These are phyloP conservation scores for Dothidotthia symphoricarpi DNA, from an alignment of 2,329 filamentous ascomycete species.

Conservation along the genomic window DNA sequence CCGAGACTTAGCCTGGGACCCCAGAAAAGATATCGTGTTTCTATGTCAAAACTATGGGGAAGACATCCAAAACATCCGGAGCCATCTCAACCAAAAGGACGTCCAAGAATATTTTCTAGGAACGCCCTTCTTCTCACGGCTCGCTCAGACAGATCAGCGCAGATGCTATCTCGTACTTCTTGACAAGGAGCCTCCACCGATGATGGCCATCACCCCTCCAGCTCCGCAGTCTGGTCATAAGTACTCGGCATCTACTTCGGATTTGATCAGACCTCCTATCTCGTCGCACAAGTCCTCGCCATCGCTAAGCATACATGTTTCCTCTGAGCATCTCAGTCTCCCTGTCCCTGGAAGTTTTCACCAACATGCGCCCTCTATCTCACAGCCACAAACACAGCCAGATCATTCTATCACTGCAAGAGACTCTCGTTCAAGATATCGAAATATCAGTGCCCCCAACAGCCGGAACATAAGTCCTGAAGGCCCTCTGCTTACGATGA, in stretches of 20 bases:
- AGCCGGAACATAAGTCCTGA: not conserved
- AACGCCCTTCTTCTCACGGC: constrained; percentile 25
- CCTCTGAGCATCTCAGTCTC: constrained; percentile 10
- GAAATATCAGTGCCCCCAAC: constrained; percentile 7
- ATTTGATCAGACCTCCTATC: constrained; percentile 6
- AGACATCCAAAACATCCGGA: constrained; percentile 24
- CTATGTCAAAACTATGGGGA: constrained; percentile 28
- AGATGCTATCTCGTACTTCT: constrained; percentile 27
- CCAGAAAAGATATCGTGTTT: constrained; percentile 29
- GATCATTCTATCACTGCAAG: constrained; percentile 1
- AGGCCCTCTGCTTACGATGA: not conserved
- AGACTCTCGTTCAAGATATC: constrained; percentile 16
- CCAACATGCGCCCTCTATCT: not conserved
- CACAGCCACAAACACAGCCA: not conserved
- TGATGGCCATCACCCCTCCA: constrained; percentile 23
- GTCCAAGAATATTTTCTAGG: constrained; percentile 30
- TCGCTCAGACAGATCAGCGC: constrained; percentile 24
- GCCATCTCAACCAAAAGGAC: constrained; percentile 21
- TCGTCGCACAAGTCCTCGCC: constrained; percentile 15
- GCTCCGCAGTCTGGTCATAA: constrained; percentile 4
- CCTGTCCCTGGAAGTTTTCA: constrained; percentile 5
- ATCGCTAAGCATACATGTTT: constrained; percentile 9
- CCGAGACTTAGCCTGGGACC: constrained; percentile 31
- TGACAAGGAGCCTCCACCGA: constrained; percentile 25
- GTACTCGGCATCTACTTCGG: constrained; percentile 9